Evolutionary conservation across 257 asterid species (phyloP).

Genomic region (Nicotiana tomentosiformis): DNA sequence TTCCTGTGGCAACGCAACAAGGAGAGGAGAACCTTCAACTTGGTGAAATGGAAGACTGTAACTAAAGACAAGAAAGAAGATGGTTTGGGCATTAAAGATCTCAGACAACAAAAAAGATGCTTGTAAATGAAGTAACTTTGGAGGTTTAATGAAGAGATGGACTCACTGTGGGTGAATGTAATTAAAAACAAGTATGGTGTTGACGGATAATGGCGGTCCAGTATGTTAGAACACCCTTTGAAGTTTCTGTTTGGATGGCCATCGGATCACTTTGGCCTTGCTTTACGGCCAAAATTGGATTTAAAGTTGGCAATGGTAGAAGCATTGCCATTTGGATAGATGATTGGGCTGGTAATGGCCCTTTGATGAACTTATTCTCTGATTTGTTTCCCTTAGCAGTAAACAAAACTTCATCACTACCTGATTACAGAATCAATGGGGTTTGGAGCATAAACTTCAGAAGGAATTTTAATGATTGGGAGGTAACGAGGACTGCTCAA

Average conservation of each 20-base stretch:
- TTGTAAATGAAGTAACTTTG: neutral
- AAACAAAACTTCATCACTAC: neutral
- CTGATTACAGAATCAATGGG: neutral
- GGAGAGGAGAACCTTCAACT: too few species aligned
- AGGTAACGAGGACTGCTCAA: neutral
- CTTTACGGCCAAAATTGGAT: neutral
- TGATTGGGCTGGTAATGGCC: neutral
- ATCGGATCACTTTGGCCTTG: neutral
- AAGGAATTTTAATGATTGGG: neutral
- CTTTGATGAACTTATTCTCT: neutral
- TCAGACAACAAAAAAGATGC: neutral
- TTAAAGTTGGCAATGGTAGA: neutral
- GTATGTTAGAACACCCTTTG: neutral
- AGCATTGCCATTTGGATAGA: neutral
- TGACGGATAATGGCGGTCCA: neutral
- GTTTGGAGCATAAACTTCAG: neutral
- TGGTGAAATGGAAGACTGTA: too few species aligned
- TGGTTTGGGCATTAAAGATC: too few species aligned
- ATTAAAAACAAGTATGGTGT: neutral
- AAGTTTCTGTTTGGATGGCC: neutral
- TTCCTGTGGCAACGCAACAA: too few species aligned
- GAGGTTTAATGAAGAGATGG: neutral
- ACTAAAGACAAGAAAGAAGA: too few species aligned
- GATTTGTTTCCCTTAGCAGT: neutral
- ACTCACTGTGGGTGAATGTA: neutral